Base-by-base conservation (phyloP, 129 eudicot species). In the Tagetes erecta region DNA sequence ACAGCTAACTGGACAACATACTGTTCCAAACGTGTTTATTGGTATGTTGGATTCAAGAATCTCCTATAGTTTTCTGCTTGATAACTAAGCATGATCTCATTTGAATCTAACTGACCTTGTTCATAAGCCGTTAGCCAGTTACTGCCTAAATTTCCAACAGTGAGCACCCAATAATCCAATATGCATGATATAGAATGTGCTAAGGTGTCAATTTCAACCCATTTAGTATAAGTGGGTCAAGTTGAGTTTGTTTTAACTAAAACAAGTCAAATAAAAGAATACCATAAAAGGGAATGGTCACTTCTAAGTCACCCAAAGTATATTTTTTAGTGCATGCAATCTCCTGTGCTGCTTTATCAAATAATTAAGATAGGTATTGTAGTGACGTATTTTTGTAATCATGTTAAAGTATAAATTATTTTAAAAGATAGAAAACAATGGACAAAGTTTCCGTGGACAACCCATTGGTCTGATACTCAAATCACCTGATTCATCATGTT, bases 21-120 rank as follows among this genome's bases (percentile, higher is more conserved):
- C 97, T 41, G 97, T 93, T 46, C 98, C 98, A 8, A 93, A 93
- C 75, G 97, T 93, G 71, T 93, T 93, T 72, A 83, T 93, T 75
- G 98, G 97, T 93, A 77, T 42, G 80, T 67, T 76, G 75, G 80
- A 80, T 12, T 39, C 57, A 65, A 13, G 62, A 50, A 70, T 59
- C 53, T 69, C 27, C 0, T 53, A 51, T 70, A 7, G n/a, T 31
- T 75, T 41, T 33, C 27, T 42, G 41, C 37, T 27, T 3, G 53
- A 14, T 12, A 41, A 41, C 4, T 30, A 39, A 33, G 67, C 34
- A 42, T 72, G 67, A 49, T 40, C 7, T 50, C 1, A 35, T 70
- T 70, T 36, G 5, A 47, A 56, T 2, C 39, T 9, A 72, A 20
- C 51, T 4, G 53, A 30, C 7, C 44, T 30, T 11, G n/a, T 3